Percentiles rank a stretch among this genome's conserved stretches.
Conservation (phyloP, 2,329 filamentous ascomycete genomes). For the Penicillium psychrosexuale region DNA sequence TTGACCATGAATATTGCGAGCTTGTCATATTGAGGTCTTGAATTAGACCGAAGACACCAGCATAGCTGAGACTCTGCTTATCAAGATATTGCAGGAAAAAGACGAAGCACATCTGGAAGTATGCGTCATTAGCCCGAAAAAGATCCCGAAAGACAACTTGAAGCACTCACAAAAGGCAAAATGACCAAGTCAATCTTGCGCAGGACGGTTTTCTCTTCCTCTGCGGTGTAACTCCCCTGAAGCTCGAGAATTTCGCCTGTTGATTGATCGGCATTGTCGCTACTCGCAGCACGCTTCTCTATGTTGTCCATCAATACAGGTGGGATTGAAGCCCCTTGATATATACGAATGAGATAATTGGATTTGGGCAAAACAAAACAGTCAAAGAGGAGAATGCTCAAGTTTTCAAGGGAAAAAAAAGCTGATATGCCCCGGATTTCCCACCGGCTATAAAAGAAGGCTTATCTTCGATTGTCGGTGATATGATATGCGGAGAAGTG, state of each 20-base stretch:
- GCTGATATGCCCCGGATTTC: neutral
- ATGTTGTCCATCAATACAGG: slow-evolving; percentile 7
- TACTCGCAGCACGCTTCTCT: slow-evolving; percentile 2
- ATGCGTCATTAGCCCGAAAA: neutral
- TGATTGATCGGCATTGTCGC: slow-evolving; percentile 1
- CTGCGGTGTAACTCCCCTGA: slow-evolving; percentile 5
- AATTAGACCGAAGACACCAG: slow-evolving; percentile 44
- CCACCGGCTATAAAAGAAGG: neutral
- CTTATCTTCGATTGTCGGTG: neutral
- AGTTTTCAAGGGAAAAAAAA: neutral
- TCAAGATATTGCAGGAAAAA: slow-evolving; percentile 48
- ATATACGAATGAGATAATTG: no score
- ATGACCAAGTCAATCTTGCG: slow-evolving; percentile 21
- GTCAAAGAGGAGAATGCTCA: neutral
- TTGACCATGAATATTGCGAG: slow-evolving; percentile 51
- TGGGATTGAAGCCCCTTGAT: neutral
- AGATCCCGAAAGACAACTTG: neutral
- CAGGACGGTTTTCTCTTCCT: slow-evolving; percentile 19
- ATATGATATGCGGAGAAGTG: slow-evolving; percentile 8
- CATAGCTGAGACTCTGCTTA: slow-evolving; percentile 50
- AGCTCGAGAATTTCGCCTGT: slow-evolving; percentile 9
- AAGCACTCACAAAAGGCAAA: slow-evolving; percentile 17
- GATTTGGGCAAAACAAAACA: neutral
- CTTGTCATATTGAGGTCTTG: slow-evolving; percentile 47
- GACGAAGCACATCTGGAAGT: slow-evolving; percentile 41